Evolutionary conservation across 805 yeast genomes (phyloP).

Genomic region (Zygotorulaspora danielsina): DNA sequence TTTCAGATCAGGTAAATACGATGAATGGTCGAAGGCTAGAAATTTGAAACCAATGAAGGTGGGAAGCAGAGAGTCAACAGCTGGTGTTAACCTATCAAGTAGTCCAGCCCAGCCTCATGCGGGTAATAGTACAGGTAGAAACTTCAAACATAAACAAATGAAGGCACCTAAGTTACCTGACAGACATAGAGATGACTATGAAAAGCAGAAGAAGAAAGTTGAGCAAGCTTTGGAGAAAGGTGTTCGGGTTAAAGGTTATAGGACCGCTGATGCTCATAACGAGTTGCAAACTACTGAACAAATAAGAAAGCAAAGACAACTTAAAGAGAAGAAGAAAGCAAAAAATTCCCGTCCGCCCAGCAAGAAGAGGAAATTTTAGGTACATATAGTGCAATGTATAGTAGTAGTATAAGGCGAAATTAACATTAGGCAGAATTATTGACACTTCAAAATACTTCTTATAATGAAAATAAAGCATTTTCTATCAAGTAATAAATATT

Average conservation of each 20-base stretch:
- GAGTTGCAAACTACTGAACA: constrained; percentile 69
- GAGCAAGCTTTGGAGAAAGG: constrained; percentile 77
- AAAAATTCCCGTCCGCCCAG: constrained; percentile 86
- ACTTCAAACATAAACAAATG: constrained; percentile 67
- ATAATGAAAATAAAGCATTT: too few relatives aligned
- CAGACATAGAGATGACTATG: constrained; percentile 80
- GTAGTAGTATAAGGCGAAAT: not conserved
- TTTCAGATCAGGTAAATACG: constrained; percentile 84
- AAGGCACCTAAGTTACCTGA: constrained; percentile 91
- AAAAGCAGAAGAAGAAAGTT: constrained; percentile 75
- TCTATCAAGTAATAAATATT: too few relatives aligned
- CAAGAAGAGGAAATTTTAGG: constrained; percentile 35
- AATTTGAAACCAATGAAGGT: constrained; percentile 49
- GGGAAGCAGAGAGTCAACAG: constrained; percentile 49
- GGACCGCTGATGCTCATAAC: constrained; percentile 36
- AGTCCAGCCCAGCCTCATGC: constrained; percentile 31
- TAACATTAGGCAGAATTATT: too few relatives aligned
- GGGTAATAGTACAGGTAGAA: constrained; percentile 33
- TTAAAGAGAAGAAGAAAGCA: constrained; percentile 65
- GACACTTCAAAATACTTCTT: too few relatives aligned
- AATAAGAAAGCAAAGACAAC: constrained; percentile 70
- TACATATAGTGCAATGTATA: constrained; percentile 2
- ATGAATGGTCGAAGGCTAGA: constrained; percentile 81
- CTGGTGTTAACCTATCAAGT: constrained; percentile 33
- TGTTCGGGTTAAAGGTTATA: constrained; percentile 60